phyloP scores from a whole-genome alignment of 2,329 filamentous ascomycete species.

The Fusarium goolgardi region DNA sequence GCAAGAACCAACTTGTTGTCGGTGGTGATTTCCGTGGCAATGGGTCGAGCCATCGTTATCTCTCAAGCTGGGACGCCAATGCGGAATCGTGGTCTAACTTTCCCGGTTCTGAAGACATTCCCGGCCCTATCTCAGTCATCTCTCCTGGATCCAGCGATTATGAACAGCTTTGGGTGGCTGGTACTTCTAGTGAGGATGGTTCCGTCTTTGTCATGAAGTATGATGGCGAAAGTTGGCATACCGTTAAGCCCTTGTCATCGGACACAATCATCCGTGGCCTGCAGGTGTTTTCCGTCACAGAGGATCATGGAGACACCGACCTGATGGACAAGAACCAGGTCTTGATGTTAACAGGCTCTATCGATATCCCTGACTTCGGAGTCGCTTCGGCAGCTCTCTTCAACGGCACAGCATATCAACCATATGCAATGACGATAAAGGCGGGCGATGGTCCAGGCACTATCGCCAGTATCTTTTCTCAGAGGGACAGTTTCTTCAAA shows the following conservation, averaged over 20 bases:
- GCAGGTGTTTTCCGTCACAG: constrained; percentile 80
- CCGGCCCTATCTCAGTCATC: constrained; percentile 82
- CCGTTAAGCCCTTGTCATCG: constrained; percentile 72
- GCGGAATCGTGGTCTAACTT: constrained; percentile 74
- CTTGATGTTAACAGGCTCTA: constrained; percentile 85
- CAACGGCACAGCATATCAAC: constrained; percentile 81
- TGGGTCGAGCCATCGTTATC: constrained; percentile 68
- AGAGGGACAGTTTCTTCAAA: constrained; percentile 81
- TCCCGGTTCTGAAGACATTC: constrained; percentile 72
- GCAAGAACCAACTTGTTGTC: constrained; percentile 76
- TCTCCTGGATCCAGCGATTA: constrained; percentile 78
- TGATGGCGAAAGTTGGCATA: constrained; percentile 76
- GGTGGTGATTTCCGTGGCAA: constrained; percentile 80
- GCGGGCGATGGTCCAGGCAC: constrained; percentile 74
- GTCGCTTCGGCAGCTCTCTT: constrained; percentile 87
- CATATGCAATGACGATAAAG: constrained; percentile 83
- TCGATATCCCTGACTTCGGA: constrained; percentile 80
- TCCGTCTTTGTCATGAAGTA: constrained; percentile 85
- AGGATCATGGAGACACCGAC: constrained; percentile 72
- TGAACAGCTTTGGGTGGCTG: constrained; percentile 84
- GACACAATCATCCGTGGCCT: constrained; percentile 80
- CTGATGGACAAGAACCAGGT: constrained; percentile 75
- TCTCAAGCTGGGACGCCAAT: constrained; percentile 79
- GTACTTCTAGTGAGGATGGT: constrained; percentile 70
- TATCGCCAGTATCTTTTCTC: constrained; percentile 84